Conservation (phyloP, 257 asterid species). For the Buddleja alternifolia region DNA sequence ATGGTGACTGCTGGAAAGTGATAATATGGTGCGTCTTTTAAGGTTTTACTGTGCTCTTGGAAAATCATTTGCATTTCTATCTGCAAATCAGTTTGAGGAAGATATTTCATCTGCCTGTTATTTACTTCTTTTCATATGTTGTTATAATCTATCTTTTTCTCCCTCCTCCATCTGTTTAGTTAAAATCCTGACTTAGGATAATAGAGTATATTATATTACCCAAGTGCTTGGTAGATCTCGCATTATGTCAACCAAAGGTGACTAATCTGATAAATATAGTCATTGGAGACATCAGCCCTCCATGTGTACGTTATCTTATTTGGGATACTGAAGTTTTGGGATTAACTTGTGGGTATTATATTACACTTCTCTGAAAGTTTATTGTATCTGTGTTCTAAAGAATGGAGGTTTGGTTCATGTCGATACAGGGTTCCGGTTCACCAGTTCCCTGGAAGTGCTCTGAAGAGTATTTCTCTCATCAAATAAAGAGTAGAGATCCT, state of each 20-base stretch:
- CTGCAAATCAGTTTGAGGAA: background rate
- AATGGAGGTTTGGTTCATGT: constrained; percentile 15
- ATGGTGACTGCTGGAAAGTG: background rate
- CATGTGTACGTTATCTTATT: background rate
- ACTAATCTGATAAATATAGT: background rate
- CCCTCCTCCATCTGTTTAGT: no score
- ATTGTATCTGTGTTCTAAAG: background rate
- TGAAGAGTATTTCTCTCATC: constrained; percentile 81
- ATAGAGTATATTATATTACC: background rate
- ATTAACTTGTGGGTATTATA: background rate
- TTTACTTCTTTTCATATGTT: no score
- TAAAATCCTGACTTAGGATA: no score
- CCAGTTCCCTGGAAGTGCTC: constrained; percentile 98
- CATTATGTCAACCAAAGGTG: background rate
- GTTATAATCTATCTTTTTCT: no score
- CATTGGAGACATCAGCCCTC: background rate
- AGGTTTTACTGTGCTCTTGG: background rate
- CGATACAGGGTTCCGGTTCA: constrained; percentile 65
- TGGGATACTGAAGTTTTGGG: background rate
- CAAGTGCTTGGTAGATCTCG: background rate
- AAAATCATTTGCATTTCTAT: background rate
- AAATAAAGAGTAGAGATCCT: constrained; percentile 85
- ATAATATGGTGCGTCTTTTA: background rate
- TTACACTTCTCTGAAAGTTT: background rate
- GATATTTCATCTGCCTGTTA: background rate